These are phyloP conservation scores for Sporothrix globosa DNA, from an alignment of 2,329 filamentous ascomycete species.

Conservation along the genomic window DNA sequence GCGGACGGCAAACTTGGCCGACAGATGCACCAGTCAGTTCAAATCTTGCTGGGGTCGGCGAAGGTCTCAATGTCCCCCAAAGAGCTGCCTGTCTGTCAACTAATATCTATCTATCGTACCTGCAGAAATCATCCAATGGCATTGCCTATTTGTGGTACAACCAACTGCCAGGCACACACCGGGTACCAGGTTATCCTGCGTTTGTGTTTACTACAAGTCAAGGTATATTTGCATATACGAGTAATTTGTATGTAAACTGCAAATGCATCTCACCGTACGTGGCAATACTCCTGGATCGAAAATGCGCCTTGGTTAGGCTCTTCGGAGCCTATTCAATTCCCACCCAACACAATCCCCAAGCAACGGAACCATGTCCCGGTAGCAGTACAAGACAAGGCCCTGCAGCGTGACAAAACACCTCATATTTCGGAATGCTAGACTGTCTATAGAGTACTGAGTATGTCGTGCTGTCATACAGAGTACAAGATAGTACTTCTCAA, in stretches of 20 bases:
- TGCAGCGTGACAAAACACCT: not conserved
- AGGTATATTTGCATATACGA: conserved; percentile 6
- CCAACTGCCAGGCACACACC: not conserved
- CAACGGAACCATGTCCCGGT: conserved; percentile 6
- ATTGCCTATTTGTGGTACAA: not conserved
- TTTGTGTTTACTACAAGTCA: not conserved
- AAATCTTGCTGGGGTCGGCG: not conserved
- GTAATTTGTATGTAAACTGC: not conserved
- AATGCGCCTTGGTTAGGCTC: not conserved
- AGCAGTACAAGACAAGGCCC: not conserved
- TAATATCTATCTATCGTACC: not conserved
- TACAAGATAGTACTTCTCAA: not conserved
- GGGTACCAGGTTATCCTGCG: not conserved
- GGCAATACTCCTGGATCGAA: not conserved
- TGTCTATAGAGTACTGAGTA: too few relatives aligned
- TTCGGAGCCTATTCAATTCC: not conserved
- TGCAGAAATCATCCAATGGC: conserved; percentile 7
- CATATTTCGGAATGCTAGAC: not conserved
- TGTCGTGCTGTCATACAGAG: too few relatives aligned
- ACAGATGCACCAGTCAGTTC: not conserved
- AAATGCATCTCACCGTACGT: too few relatives aligned
- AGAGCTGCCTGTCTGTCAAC: not conserved
- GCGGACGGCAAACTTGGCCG: conserved; percentile 8
- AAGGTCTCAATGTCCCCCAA: not conserved
- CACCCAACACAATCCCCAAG: not conserved